Evolutionary conservation across 306 rosid genomes (phyloP), one percentile per base, ranked within the genome.

Genomic region (Dryas drummondii): DNA sequence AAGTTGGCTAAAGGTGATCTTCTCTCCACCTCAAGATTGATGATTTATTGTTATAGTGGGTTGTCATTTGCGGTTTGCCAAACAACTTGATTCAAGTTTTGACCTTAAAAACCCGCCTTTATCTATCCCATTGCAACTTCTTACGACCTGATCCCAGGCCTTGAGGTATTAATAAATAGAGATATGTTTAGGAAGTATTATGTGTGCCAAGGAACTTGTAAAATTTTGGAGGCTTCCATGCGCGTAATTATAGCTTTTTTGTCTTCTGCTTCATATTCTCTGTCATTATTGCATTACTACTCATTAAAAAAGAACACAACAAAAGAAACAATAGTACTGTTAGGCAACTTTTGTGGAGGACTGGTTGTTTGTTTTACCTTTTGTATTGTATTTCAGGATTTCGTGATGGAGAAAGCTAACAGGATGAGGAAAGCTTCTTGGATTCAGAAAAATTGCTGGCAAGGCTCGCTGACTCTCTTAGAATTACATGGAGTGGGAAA

Each of bases 371-470:
- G 48, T 26, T 19, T 13, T 5, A 13, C 52, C 71, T 11, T 72
- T n/a, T 72, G 32, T 11, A 49, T 17, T 76, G 44, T 59, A 56
- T 44, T 58, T 62, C 58, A 13, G 48, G 54, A 22, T n/a, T 66
- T 78, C 74, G 76, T 67, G 80, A 50, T 9, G 48, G 65, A 70
- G 78, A 58, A 64, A 71, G 49, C 54, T 5, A 13, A 51, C 64
- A 3, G 62, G 47, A 16, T 16, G 72, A 46, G 4, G 17, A 72
- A 52, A 12, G 80, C 55, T 71, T 73, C n/a, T 26, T 26, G 55
- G 69, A 64, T 65, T 12, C 63, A 73, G 56, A 53, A 65, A 42
- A 71, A 7, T 64, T 71, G 50, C 32, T 54, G 56, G 74, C 45
- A 52, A 51, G 74, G 72, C 76, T 72, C 63, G 14, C 22, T 26